Evolutionary conservation across 306 rosid genomes (phyloP).

Genomic region (Inga oerstediana): DNA sequence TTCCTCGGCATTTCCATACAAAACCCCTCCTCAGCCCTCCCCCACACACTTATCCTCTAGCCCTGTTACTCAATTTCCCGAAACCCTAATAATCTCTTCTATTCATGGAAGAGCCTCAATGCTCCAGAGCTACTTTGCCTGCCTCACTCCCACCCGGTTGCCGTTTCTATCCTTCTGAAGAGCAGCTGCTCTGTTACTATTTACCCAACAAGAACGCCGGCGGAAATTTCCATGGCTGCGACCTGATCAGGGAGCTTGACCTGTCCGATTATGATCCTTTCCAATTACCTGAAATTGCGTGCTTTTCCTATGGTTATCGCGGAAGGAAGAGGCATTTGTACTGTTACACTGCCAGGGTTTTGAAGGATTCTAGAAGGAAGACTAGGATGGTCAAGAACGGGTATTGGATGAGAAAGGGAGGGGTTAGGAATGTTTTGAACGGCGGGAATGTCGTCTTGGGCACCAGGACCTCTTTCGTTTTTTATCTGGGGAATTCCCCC

Average conservation of each 20-base stretch:
- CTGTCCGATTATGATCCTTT: conserved; percentile 51
- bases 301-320: conserved; percentile 53
- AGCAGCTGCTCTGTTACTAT: conserved; percentile 57
- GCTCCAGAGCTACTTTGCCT: conserved; percentile 24
- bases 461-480: conserved; percentile 49
- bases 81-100: conserved; percentile 22
- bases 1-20: background rate
- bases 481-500: conserved; percentile 51
- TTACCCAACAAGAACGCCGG: conserved; percentile 46
- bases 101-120: conserved; percentile 44
- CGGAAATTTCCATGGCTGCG: conserved; percentile 27
- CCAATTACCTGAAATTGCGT: conserved; percentile 48
- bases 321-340: conserved; percentile 67
- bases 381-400: conserved; percentile 55
- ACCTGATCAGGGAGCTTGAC: conserved; percentile 60
- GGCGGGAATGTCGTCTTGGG: conserved; percentile 50
- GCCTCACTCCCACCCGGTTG: conserved; percentile 57
- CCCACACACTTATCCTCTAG: no score
- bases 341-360: conserved; percentile 48
- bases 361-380: conserved; percentile 33
- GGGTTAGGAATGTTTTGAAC: conserved; percentile 40
- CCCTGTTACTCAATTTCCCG: background rate
- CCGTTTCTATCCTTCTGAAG: conserved; percentile 65
- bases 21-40: background rate
- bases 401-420: conserved; percentile 62